phyloP scores from a whole-genome alignment of 192 early-diverging fungal genomes.

The Rhizophagus clarus region DNA sequence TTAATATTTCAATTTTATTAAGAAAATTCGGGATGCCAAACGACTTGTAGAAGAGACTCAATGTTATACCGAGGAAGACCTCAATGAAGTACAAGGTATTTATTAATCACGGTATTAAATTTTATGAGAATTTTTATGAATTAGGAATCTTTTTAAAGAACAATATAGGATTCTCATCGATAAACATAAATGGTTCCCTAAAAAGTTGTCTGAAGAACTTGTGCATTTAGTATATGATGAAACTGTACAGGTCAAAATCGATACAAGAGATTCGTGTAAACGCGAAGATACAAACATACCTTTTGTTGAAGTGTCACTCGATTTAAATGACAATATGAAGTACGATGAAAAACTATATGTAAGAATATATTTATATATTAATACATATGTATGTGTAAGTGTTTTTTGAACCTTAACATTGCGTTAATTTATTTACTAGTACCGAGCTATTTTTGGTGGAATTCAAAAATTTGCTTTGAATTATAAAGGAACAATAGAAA shows the following conservation, averaged over 20 bases:
- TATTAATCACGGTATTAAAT: not conserved
- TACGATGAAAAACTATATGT: not conserved
- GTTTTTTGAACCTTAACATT: not conserved
- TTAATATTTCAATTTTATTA: not conserved
- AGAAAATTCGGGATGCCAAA: not conserved
- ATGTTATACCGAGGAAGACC: constrained; percentile 6
- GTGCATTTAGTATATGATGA: constrained; percentile 1
- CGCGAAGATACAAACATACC: not conserved
- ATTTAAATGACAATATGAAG: not conserved
- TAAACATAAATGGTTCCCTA: constrained; percentile 2
- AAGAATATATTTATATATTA: not conserved
- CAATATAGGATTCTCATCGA: not conserved
- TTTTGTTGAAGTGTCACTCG: not conserved
- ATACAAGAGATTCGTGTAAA: not conserved
- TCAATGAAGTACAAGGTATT: not conserved
- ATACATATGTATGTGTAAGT: not conserved
- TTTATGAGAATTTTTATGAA: no score
- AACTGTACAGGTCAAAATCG: constrained; percentile 1
- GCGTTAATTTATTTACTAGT: not conserved
- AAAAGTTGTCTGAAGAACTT: not conserved
- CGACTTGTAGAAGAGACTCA: not conserved
- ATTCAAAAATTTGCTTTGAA: not conserved
- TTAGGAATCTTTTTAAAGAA: not conserved
- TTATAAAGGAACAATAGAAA: not conserved
- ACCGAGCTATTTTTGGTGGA: not conserved